A percentile compares a stretch with the other conserved stretches of the same genome.
Evolutionary conservation across 1,139 yeast genomes (phyloP).

Genomic region (Kodamaea fungicola): DNA sequence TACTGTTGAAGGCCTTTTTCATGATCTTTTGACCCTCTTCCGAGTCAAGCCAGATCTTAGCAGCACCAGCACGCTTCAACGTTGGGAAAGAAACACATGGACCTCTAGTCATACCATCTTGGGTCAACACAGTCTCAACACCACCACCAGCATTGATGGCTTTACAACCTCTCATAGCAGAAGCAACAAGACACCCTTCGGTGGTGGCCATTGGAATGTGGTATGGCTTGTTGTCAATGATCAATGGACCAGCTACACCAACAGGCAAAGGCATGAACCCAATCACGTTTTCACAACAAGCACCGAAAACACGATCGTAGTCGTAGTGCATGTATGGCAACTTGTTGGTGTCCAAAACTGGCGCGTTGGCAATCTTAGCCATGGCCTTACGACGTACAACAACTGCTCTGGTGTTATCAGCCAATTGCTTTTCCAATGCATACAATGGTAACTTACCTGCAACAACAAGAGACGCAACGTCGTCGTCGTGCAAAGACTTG

Average conservation of each 20-base stretch:
- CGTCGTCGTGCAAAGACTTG: constrained; percentile 63
- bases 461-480: constrained; percentile 67
- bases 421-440: constrained; percentile 89
- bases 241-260: constrained; percentile 96
- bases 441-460: constrained; percentile 84
- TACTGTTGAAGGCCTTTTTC: constrained; percentile 90
- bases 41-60: constrained; percentile 93
- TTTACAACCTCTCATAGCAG: constrained; percentile 98
- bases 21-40: constrained; percentile 83
- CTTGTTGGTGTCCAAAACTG: constrained; percentile 65
- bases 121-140: constrained; percentile 83
- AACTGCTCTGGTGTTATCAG: constrained; percentile 88
- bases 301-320: constrained; percentile 94
- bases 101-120: constrained; percentile 99
- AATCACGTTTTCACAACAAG: constrained; percentile 97
- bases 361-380: constrained; percentile 77
- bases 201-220: constrained; percentile 99
- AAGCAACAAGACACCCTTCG: constrained; percentile 97
- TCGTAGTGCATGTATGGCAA: constrained; percentile 84
- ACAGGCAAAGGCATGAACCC: constrained; percentile 96
- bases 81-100: constrained; percentile 92
- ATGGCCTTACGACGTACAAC: constrained; percentile 88
- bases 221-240: constrained; percentile 80
- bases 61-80: constrained; percentile 85
- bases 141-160: constrained; percentile 98